Conservation (phyloP, 768 basidiomycete species). For the Macrolepiota albuminosa region DNA sequence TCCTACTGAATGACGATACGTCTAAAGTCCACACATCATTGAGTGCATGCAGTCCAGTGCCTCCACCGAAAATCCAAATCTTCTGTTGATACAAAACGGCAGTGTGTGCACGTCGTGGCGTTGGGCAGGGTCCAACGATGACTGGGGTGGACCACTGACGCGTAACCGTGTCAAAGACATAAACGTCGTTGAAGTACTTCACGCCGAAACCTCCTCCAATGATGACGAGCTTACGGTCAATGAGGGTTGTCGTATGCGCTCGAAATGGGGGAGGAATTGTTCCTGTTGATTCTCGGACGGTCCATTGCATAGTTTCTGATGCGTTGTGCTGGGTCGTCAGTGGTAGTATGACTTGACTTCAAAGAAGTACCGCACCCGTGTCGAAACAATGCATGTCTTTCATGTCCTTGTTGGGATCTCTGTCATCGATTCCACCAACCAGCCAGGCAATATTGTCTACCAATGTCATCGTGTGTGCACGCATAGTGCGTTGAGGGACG, state of each 20-base stretch:
- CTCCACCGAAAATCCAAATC: conserved; percentile 91
- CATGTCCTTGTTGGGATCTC: conserved; percentile 67
- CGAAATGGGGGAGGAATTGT: conserved; percentile 78
- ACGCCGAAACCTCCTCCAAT: conserved; percentile 87
- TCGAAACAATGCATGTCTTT: conserved; percentile 84
- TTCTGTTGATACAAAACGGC: conserved; percentile 67
- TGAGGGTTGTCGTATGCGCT: conserved; percentile 83
- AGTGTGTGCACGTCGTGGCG: conserved; percentile 84
- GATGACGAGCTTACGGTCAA: conserved; percentile 74
- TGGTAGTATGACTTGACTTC: neutral
- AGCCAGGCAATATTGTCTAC: conserved; percentile 83
- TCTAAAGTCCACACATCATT: conserved; percentile 91
- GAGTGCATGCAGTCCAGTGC: conserved; percentile 85
- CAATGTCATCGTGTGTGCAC: conserved; percentile 81
- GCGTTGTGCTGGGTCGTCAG: neutral
- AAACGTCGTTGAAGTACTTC: conserved; percentile 78
- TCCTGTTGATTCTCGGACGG: conserved; percentile 70
- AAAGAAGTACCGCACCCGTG: conserved; percentile 45
- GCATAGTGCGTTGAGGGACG: conserved; percentile 62
- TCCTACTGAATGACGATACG: conserved; percentile 30
- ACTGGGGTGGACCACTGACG: conserved; percentile 60
- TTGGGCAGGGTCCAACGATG: conserved; percentile 39
- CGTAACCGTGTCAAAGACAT: conserved; percentile 73
- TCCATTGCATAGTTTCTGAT: conserved; percentile 87
- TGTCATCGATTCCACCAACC: conserved; percentile 86